phyloP scores from a whole-genome alignment of 2,329 filamentous ascomycete species.

The Sordariomycetes sp. region DNA sequence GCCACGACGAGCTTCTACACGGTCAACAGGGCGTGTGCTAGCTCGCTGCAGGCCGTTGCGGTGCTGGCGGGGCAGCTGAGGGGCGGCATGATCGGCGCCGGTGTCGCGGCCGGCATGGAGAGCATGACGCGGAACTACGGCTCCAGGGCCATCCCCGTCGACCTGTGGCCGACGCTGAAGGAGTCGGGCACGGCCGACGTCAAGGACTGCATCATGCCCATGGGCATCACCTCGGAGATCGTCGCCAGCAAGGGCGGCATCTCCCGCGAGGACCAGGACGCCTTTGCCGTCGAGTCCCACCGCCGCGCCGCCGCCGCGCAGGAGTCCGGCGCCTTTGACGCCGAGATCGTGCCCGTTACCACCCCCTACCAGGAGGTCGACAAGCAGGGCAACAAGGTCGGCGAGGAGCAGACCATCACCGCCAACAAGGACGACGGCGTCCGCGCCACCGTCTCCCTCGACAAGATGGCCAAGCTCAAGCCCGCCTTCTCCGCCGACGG shows the following conservation, averaged over 20 bases:
- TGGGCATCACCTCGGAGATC: slow-evolving; percentile 86
- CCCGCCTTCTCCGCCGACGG: slow-evolving; percentile 71
- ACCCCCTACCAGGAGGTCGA: slow-evolving; percentile 55
- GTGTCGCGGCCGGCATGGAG: slow-evolving; percentile 85
- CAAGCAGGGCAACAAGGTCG: slow-evolving; percentile 42
- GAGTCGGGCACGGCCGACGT: slow-evolving; percentile 54
- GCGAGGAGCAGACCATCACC: slow-evolving; percentile 46
- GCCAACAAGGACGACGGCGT: slow-evolving; percentile 77
- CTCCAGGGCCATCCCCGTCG: slow-evolving; percentile 66
- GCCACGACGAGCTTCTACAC: slow-evolving; percentile 64
- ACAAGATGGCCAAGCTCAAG: slow-evolving; percentile 67
- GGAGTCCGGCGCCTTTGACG: slow-evolving; percentile 54
- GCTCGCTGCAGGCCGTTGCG: slow-evolving; percentile 65
- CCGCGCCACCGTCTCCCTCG: slow-evolving; percentile 49
- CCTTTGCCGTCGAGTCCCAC: slow-evolving; percentile 66
- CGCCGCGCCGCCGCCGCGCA: slow-evolving; percentile 59
- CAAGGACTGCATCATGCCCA: slow-evolving; percentile 81
- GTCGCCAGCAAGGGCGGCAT: slow-evolving; percentile 69
- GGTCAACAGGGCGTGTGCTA: slow-evolving; percentile 77
- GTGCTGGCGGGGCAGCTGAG: slow-evolving; percentile 62
- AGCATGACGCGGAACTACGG: slow-evolving; percentile 93
- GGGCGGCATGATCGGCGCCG: slow-evolving; percentile 57
- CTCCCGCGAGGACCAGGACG: slow-evolving; percentile 64
- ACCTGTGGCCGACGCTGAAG: slow-evolving; percentile 63
- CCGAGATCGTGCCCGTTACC: slow-evolving; percentile 68